These are phyloP conservation scores for Helicostylum pulchrum DNA, from an alignment of 192 early-diverging fungal genomes.

Conservation along the genomic window DNA sequence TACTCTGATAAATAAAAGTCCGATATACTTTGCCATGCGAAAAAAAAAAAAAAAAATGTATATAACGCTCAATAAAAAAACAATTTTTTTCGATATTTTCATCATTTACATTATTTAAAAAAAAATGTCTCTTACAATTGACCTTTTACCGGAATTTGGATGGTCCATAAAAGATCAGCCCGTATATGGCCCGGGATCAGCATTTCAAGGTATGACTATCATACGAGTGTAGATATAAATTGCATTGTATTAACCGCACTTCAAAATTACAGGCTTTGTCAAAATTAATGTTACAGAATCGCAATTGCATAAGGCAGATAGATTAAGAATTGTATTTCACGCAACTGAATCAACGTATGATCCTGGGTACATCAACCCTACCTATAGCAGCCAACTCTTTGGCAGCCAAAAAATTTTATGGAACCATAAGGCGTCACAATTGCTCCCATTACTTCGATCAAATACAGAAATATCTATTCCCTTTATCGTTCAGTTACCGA, in stretches of 20 bases:
- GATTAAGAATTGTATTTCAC: slow-evolving; percentile 12
- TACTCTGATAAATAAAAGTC: too few species aligned
- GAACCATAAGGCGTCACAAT: background rate
- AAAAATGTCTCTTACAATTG: slow-evolving; percentile 1
- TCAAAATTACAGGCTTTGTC: background rate
- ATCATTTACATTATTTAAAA: too few species aligned
- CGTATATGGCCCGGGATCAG: slow-evolving; percentile 12
- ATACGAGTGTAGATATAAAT: too few species aligned
- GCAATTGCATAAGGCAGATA: slow-evolving; percentile 2
- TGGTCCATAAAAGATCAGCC: background rate
- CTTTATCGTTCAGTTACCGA: slow-evolving; percentile 1
- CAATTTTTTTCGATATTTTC: too few species aligned
- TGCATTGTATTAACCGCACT: too few species aligned
- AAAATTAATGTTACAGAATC: background rate
- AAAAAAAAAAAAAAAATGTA: background rate
- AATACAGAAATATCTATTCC: background rate
- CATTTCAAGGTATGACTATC: slow-evolving; percentile 1
- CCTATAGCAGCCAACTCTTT: background rate
- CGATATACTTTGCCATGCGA: background rate
- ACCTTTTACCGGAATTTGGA: slow-evolving; percentile 8
- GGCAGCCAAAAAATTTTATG: background rate
- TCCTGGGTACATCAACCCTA: background rate
- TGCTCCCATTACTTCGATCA: background rate
- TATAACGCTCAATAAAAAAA: background rate
- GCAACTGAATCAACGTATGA: background rate